phyloP scores from a whole-genome alignment of 2,329 filamentous ascomycete species.

The Geoglossum cookeanum region DNA sequence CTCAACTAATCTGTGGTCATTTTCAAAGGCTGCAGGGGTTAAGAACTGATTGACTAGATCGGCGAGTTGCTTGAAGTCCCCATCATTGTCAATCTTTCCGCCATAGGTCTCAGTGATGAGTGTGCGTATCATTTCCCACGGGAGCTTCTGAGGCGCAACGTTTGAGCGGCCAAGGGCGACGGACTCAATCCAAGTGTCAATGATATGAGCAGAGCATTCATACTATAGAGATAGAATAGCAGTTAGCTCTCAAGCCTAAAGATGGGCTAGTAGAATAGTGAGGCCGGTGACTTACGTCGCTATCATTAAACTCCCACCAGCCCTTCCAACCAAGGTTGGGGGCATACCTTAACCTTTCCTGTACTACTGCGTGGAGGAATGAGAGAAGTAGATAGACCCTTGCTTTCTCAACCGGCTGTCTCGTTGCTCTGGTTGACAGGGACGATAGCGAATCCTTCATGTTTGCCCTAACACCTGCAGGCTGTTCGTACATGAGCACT shows the following conservation, averaged over 20 bases:
- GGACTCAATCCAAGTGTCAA: slow-evolving; percentile 82
- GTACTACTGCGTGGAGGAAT: slow-evolving; percentile 88
- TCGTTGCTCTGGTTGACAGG: slow-evolving; percentile 53
- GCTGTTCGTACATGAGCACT: slow-evolving; percentile 95
- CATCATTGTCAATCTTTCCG: slow-evolving; percentile 87
- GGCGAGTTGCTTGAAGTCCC: slow-evolving; percentile 56
- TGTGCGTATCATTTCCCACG: slow-evolving; percentile 88
- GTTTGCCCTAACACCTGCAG: slow-evolving; percentile 86
- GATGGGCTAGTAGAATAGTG: not conserved
- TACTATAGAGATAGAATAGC: slow-evolving; percentile 36
- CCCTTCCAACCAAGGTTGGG: slow-evolving; percentile 92
- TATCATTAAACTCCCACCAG: slow-evolving; percentile 99
- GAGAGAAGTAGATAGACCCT: slow-evolving; percentile 79
- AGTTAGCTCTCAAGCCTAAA: slow-evolving; percentile 10
- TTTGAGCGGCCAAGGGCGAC: slow-evolving; percentile 76
- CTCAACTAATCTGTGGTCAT: slow-evolving; percentile 75
- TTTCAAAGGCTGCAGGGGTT: slow-evolving; percentile 77
- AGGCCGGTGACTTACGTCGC: slow-evolving; percentile 54
- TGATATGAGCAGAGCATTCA: slow-evolving; percentile 89
- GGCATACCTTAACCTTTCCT: slow-evolving; percentile 85
- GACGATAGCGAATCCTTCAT: slow-evolving; percentile 95
- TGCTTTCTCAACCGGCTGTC: slow-evolving; percentile 76
- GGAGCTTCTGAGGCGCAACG: slow-evolving; percentile 80
- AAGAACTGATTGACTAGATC: slow-evolving; percentile 59
- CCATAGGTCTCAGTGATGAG: slow-evolving; percentile 90